Evolutionary conservation across 192 early-diverging fungal species (phyloP).

Genomic region (Coemansia umbellata): DNA sequence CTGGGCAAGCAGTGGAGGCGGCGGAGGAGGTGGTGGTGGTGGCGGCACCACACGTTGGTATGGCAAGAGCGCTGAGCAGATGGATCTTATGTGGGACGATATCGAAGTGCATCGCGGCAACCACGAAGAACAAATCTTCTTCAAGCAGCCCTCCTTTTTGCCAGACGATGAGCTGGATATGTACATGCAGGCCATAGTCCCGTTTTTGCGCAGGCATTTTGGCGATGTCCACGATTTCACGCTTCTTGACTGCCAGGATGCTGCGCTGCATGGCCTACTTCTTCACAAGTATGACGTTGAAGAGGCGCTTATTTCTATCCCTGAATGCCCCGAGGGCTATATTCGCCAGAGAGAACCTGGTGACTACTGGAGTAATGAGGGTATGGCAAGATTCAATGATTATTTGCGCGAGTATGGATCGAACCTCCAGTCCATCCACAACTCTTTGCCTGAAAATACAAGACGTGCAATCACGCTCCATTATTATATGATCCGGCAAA

Average conservation of each 20-base stretch:
- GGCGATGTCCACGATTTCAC: constrained; percentile 37
- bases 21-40: constrained; percentile 11
- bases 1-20: background rate
- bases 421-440: constrained; percentile 59
- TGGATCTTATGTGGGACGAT: constrained; percentile 40
- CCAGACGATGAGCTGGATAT: constrained; percentile 50
- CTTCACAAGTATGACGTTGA: constrained; percentile 54
- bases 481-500: constrained; percentile 61
- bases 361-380: constrained; percentile 55
- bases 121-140: constrained; percentile 42
- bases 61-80: constrained; percentile 44
- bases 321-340: constrained; percentile 38
- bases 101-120: constrained; percentile 41
- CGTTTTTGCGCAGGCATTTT: constrained; percentile 38
- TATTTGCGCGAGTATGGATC: constrained; percentile 60
- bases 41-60: constrained; percentile 32
- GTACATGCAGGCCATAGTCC: constrained; percentile 47
- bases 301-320: constrained; percentile 54
- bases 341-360: constrained; percentile 52
- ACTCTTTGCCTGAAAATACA: constrained; percentile 45
- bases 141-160: constrained; percentile 35
- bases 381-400: constrained; percentile 58
- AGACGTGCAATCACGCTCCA: constrained; percentile 57
- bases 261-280: constrained; percentile 56
- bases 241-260: constrained; percentile 61